These are phyloP conservation scores for Acer yangbiense DNA, from an alignment of 345 rosid species.

Conservation along the genomic window DNA sequence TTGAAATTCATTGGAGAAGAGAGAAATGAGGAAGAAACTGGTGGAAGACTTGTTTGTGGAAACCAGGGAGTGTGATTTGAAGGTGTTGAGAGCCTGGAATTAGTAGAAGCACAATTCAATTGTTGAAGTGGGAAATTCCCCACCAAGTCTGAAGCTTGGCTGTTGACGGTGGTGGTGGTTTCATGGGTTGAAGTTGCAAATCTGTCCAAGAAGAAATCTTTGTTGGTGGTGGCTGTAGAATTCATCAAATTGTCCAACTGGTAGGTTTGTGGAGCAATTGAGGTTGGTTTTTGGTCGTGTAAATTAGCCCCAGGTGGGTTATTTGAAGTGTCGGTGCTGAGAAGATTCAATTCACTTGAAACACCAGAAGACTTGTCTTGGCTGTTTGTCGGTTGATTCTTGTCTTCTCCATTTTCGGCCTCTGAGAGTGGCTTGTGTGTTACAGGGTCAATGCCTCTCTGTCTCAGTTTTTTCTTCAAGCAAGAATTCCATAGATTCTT, in stretches of 20 bases:
- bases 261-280: too few species aligned
- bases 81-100: constrained; percentile 34
- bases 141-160: constrained; percentile 33
- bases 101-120: constrained; percentile 40
- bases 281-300: too few species aligned
- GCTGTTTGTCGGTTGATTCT: constrained; percentile 32
- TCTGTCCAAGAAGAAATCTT: constrained; percentile 39
- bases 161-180: constrained; percentile 28
- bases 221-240: constrained; percentile 24
- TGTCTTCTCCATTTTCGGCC: constrained; percentile 52
- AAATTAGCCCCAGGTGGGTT: not conserved
- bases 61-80: constrained; percentile 41
- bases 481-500: constrained; percentile 68
- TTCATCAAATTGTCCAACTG: constrained; percentile 21
- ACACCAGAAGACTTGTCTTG: constrained; percentile 21
- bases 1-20: constrained; percentile 38
- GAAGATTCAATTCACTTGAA: constrained; percentile 33
- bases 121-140: constrained; percentile 44
- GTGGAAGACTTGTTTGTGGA: constrained; percentile 31
- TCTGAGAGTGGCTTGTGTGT: constrained; percentile 66
- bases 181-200: constrained; percentile 38
- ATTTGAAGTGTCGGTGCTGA: constrained; percentile 19
- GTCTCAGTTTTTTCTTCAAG: constrained; percentile 57
- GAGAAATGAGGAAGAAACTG: constrained; percentile 24
- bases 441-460: constrained; percentile 63